Percentiles rank a stretch among this genome's conserved stretches.
phyloP scores from a whole-genome alignment of 2,329 filamentous ascomycete species.

The Exophiala dermatitidis region DNA sequence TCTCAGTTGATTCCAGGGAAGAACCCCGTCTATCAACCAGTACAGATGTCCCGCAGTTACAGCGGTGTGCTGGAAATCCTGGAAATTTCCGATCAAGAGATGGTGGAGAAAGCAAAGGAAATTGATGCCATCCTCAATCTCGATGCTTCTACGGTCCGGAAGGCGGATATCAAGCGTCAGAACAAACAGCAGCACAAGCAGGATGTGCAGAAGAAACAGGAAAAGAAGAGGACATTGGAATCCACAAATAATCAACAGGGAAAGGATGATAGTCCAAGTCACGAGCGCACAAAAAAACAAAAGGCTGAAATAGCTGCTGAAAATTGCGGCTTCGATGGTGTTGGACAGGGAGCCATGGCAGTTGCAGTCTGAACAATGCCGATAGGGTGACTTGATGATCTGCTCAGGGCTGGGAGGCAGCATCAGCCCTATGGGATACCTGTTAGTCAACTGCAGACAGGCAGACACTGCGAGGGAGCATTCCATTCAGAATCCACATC shows the following conservation, averaged over 20 bases:
- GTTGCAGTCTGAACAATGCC: constrained; percentile 17
- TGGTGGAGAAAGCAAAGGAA: constrained; percentile 57
- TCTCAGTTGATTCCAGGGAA: constrained; percentile 81
- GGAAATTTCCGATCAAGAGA: constrained; percentile 48
- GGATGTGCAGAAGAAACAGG: constrained; percentile 16
- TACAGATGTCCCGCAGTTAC: constrained; percentile 65
- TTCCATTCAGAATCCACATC: too few species aligned
- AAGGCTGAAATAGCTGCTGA: constrained; percentile 25
- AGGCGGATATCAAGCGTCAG: constrained; percentile 25
- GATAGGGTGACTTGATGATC: background rate
- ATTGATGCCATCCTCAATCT: constrained; percentile 60
- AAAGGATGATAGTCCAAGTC: background rate
- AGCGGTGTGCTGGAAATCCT: constrained; percentile 59
- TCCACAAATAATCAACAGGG: constrained; percentile 6
- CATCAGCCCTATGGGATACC: too few species aligned
- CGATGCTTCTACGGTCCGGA: constrained; percentile 36
- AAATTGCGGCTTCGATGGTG: constrained; percentile 25
- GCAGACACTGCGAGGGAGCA: too few species aligned
- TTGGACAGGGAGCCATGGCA: constrained; percentile 22
- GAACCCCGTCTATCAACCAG: constrained; percentile 52
- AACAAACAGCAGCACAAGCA: constrained; percentile 23
- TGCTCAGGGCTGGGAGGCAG: background rate
- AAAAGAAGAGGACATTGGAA: constrained; percentile 18
- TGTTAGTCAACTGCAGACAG: too few species aligned
- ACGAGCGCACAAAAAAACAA: constrained; percentile 21